Percentiles rank a stretch among this genome's conserved stretches.
Conservation (phyloP, 192 early-diverging fungal genomes). For the Mortierella alpina region DNA sequence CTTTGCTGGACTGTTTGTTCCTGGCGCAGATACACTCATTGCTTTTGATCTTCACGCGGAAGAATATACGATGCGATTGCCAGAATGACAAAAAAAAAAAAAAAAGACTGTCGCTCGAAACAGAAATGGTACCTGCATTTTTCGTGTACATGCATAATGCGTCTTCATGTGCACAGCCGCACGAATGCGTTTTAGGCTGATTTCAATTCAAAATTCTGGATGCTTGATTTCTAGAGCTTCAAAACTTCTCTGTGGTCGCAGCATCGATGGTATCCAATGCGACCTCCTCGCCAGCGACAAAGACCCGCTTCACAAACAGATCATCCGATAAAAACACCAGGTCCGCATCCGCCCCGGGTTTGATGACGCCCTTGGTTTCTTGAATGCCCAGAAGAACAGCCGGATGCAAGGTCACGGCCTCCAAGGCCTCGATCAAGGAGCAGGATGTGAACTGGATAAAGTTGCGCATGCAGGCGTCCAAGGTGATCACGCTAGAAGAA, state of each 20-base stretch:
- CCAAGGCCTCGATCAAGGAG: slow-evolving; percentile 79
- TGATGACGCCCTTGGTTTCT: slow-evolving; percentile 76
- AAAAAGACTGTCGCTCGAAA: not conserved
- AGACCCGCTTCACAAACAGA: slow-evolving; percentile 71
- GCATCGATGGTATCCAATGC: slow-evolving; percentile 30
- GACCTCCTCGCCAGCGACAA: slow-evolving; percentile 76
- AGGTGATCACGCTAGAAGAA: slow-evolving; percentile 65
- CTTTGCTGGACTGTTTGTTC: no score
- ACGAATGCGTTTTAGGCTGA: not conserved
- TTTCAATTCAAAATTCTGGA: not conserved
- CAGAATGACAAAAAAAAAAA: no score
- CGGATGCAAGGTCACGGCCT: slow-evolving; percentile 84
- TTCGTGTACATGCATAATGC: no score
- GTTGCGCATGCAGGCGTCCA: slow-evolving; percentile 81
- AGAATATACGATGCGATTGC: no score
- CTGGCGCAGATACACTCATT: no score
- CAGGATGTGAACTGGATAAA: slow-evolving; percentile 83
- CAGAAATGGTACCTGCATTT: not conserved
- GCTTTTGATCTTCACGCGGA: no score
- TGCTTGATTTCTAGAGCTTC: not conserved
- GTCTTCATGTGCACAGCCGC: no score
- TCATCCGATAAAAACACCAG: slow-evolving; percentile 78
- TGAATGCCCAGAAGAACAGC: slow-evolving; percentile 81
- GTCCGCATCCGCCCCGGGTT: slow-evolving; percentile 80
- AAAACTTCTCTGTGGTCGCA: slow-evolving; percentile 22